phyloP scores from a whole-genome alignment of 2,329 filamentous ascomycete genomes.

The Fusarium sp. region DNA sequence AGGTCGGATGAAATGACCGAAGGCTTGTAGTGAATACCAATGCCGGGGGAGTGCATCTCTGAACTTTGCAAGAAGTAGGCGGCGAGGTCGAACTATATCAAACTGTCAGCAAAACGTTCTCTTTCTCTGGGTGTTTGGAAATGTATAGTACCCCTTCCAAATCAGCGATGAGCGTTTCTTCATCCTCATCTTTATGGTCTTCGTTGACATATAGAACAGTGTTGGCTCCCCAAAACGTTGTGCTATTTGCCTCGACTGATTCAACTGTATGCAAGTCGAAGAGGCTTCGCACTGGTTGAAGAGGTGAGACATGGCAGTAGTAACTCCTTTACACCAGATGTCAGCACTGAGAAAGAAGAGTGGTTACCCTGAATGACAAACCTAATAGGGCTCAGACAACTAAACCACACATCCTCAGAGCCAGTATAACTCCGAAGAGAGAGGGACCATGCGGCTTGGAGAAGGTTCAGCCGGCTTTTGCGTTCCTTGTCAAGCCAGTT shows the following conservation, averaged over 20 bases:
- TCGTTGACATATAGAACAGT: neutral
- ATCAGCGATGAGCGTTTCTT: no score
- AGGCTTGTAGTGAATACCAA: neutral
- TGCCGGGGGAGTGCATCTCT: neutral
- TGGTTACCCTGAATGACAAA: neutral
- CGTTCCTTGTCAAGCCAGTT: neutral
- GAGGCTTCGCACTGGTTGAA: neutral
- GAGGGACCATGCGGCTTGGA: neutral
- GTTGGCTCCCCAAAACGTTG: neutral
- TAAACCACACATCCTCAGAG: conserved; percentile 1
- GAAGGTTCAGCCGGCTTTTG: neutral
- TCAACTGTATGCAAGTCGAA: neutral
- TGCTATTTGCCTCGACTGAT: neutral
- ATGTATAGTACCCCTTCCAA: neutral
- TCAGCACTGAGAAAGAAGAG: neutral
- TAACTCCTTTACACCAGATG: neutral
- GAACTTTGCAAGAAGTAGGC: neutral
- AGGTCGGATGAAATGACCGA: neutral
- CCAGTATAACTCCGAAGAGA: conserved; percentile 2
- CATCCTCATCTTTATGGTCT: neutral
- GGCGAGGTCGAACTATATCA: neutral
- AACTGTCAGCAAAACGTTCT: no score
- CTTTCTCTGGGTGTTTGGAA: no score
- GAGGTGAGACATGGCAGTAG: neutral
- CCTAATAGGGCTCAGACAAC: neutral